A percentile compares a stretch with the other conserved stretches of the same genome.
Evolutionary conservation across 2,329 filamentous ascomycete genomes (phyloP).

Genomic region (Penicillium sp.): DNA sequence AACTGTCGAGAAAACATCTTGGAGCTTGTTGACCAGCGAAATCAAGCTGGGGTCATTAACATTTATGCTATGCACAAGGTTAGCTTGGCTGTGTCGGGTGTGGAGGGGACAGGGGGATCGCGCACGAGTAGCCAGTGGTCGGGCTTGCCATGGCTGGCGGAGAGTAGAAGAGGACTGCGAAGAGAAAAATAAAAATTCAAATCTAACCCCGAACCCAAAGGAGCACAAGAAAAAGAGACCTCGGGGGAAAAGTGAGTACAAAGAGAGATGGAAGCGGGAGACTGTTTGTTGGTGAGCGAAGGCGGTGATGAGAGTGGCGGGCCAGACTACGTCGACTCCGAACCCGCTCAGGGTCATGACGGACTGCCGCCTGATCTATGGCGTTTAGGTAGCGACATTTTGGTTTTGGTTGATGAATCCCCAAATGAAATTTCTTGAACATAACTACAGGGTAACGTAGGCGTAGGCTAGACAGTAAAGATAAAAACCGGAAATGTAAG

Average conservation of each 20-base stretch:
- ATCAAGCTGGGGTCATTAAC: slow-evolving; percentile 66
- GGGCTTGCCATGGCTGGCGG: slow-evolving; percentile 44
- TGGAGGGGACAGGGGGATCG: slow-evolving; percentile 23
- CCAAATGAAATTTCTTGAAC: slow-evolving; percentile 8
- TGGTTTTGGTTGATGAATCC: background rate
- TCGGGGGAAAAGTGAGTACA: slow-evolving; percentile 9
- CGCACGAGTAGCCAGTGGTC: slow-evolving; percentile 45
- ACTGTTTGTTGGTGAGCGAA: slow-evolving; percentile 23
- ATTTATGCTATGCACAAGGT: slow-evolving; percentile 54
- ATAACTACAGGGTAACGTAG: slow-evolving; percentile 37
- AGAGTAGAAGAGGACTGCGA: slow-evolving; percentile 7
- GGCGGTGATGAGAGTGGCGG: slow-evolving; percentile 25
- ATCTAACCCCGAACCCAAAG: background rate
- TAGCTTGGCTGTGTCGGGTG: slow-evolving; percentile 26
- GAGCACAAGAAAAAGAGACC: slow-evolving; percentile 9
- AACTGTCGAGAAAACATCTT: slow-evolving; percentile 98
- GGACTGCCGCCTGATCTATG: too few relatives aligned
- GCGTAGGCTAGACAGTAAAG: slow-evolving; percentile 31
- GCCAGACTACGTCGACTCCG: slow-evolving; percentile 4
- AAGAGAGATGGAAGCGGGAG: slow-evolving; percentile 13
- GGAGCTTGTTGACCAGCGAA: slow-evolving; percentile 93
- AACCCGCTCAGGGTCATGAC: slow-evolving; percentile 1
- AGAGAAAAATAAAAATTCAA: slow-evolving; percentile 1
- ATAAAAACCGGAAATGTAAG: slow-evolving; percentile 24
- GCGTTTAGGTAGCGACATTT: background rate